Evolutionary conservation across 139 green algal genomes (phyloP).

Genomic region (Trebouxia sp.): DNA sequence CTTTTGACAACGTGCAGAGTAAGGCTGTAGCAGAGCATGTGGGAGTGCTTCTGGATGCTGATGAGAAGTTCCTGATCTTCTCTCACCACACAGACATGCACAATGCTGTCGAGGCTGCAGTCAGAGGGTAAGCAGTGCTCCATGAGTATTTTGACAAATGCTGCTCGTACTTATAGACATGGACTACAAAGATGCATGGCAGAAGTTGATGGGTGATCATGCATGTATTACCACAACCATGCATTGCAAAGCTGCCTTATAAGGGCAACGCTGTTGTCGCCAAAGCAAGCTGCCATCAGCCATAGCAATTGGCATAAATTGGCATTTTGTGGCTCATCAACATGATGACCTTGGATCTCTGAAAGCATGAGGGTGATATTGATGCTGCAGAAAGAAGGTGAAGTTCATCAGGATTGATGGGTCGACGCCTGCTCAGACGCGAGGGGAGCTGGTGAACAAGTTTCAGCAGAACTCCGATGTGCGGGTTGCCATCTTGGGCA

Average conservation of each 20-base stretch:
- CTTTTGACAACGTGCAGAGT: constrained; percentile 25
- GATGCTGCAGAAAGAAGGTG: constrained; percentile 31
- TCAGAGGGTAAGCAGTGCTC: constrained; percentile 38
- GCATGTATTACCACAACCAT: too few relatives aligned
- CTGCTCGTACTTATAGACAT: too few relatives aligned
- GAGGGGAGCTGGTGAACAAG: constrained; percentile 51
- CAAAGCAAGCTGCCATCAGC: too few relatives aligned
- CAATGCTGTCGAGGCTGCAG: constrained; percentile 67
- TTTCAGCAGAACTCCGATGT: constrained; percentile 59
- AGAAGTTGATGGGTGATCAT: too few relatives aligned
- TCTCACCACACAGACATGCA: constrained; percentile 87
- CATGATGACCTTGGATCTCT: too few relatives aligned
- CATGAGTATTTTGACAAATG: background rate
- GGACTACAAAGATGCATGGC: too few relatives aligned
- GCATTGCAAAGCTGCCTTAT: too few relatives aligned
- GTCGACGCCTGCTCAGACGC: constrained; percentile 42
- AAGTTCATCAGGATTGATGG: constrained; percentile 90
- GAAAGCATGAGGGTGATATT: too few relatives aligned
- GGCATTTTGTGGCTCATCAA: too few relatives aligned
- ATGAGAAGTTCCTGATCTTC: constrained; percentile 94
- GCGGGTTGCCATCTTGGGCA: constrained; percentile 70
- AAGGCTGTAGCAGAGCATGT: constrained; percentile 69
- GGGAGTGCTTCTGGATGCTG: constrained; percentile 56
- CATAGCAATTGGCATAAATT: too few relatives aligned
- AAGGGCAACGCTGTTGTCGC: too few relatives aligned